Base-by-base conservation (phyloP, 176 grass and related monocot species). In the Eleusine indica region DNA sequence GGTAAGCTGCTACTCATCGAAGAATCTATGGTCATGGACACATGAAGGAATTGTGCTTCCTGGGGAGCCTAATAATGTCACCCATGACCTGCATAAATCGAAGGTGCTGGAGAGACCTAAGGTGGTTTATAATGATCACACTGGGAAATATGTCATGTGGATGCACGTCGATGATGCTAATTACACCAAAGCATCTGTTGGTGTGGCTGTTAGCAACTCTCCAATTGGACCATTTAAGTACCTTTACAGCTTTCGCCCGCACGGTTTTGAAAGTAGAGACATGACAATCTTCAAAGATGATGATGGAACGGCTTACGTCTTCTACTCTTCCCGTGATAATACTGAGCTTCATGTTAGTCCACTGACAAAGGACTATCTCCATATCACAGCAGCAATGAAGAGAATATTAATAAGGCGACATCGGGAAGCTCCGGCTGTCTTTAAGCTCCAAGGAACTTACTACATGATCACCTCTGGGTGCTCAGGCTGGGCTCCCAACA, bases 381-480 rank as follows among this genome's bases (percentile, higher is more conserved):
- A 84, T 32, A 58, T 98, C 66, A 92, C 87, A 22, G 51, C 42
- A 63, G 64, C 85, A 19, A 85, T 95, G 87, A 83, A 82, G 77
- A 90, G 71, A 64, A 83, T 94, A 83, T 39, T 95, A 64, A 70
- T 98, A 51, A 88, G 89, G 71, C 82, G 84, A 22, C 87, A 90
- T 84, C 91, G 96, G 60, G 96, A 98, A 54, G 96, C 96, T 46
- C 96, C 96, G 0, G 89, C 87, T 30, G 60, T 98, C 16, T 98
- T 98, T 82, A 98, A 95, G 85, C 73, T 90, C 21, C 60, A 89
- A 49, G 77, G 87, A 57, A 90, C 87, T 51, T 98, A 98, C 74
- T 98, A 98, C 64, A 98, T 98, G 96, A 80, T 98, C 79, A 95
- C 96, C 58, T 98, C 96, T 7, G 87, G 93, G 22, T 95, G 93